phyloP scores from a whole-genome alignment of 2,329 filamentous ascomycete genomes.

The Monosporascus sp. region DNA sequence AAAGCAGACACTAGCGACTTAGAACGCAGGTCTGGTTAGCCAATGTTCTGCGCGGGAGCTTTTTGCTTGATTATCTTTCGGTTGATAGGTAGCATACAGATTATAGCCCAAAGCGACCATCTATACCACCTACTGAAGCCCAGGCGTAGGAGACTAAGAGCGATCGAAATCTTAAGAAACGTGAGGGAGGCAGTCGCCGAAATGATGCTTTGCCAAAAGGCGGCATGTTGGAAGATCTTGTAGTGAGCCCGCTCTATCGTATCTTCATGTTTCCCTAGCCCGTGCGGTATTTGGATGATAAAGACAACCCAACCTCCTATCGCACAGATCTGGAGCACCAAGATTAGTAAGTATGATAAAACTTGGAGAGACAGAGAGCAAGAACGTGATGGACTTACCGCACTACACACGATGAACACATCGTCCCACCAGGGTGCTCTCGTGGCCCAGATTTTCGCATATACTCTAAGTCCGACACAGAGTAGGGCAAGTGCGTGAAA shows the following conservation, averaged over 20 bases:
- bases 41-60: not conserved
- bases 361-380: not conserved
- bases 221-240: conserved; percentile 31
- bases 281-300: conserved; percentile 35
- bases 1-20: conserved; percentile 12
- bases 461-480: not conserved
- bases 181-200: conserved; percentile 35
- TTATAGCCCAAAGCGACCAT: conserved; percentile 8
- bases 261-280: conserved; percentile 39
- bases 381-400: conserved; percentile 9
- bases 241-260: conserved; percentile 29
- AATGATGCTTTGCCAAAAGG: conserved; percentile 41
- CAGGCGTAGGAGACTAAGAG: conserved; percentile 37
- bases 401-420: conserved; percentile 20
- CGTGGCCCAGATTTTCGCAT: not conserved
- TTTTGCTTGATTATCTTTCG: not conserved
- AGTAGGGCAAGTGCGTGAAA: not conserved
- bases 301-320: conserved; percentile 29
- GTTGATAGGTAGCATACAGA: conserved; percentile 1
- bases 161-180: conserved; percentile 40
- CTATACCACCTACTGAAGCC: conserved; percentile 7
- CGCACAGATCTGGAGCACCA: conserved; percentile 18
- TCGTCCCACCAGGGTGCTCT: conserved; percentile 22
- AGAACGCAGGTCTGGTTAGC: conserved; percentile 7
- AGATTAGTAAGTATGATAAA: not conserved